Base-by-base conservation (phyloP, 495 filamentous ascomycete genomes). In the Trichoderma erinaceum region DNA sequence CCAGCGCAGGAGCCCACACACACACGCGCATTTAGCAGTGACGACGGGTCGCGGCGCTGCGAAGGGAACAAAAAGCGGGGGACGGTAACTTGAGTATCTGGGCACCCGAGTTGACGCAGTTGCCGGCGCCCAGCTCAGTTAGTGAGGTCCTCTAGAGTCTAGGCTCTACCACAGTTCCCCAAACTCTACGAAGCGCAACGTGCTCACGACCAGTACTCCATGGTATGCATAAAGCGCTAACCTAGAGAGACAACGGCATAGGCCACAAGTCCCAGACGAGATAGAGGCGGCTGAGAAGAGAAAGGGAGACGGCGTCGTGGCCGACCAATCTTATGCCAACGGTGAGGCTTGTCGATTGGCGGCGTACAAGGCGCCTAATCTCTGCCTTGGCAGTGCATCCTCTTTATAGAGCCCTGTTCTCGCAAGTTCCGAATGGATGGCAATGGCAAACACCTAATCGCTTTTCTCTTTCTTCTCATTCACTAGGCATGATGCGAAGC, bases 51-150 rank as follows among this genome's bases (percentile, higher is more conserved):
- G 50, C 50, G 15, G 50, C 50, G 50, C 50, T 56, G 50, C 23
- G 50, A 56, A 25, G 50, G 50, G 50, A 16, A 23, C n/a, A 56
- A 56, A 56, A 56, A 56, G 50, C n/a, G 16, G 50, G 50, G 18
- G 50, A 25, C 21, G 50, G n/a, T 6, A 23, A 56, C 50, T 25
- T 56, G 50, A 46, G 50, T 2, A n/a, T 23, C 50, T 56, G 50
- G 50, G 21, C 50, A 11, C 50, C 50, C 18, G 50, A 56, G 50
- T 56, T 56, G 50, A 56, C 50, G 50, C 50, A 56, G n/a, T 56
- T 56, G 50, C 48, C 48, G 48, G 15, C 13, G n/a, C 16, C 18
- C 29, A 29, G 29, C 29, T 1, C 29, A 29, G 4, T 29, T 29
- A 29, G 29, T 29, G 29, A 29, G 29, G 29, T 29, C 29, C 29